phyloP scores from a whole-genome alignment of 73 alveolate species.

The Tetrahymena borealis region DNA sequence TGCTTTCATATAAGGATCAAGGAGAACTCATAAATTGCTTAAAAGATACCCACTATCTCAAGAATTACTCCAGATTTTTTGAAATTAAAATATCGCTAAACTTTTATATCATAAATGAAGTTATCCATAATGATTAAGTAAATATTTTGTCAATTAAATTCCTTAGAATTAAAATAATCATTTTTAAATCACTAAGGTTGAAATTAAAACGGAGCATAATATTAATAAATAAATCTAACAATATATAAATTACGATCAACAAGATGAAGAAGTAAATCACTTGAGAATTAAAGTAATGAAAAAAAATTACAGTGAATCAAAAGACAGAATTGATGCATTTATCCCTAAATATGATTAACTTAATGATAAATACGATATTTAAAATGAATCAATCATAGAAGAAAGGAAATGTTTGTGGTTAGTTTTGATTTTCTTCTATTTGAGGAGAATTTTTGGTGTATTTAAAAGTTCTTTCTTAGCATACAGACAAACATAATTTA shows the following conservation, averaged over 20 bases:
- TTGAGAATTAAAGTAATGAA: not conserved
- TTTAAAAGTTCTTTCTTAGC: not conserved
- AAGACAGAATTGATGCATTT: not conserved
- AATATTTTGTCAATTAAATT: no score
- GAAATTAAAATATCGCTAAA: not conserved
- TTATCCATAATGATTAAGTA: not conserved
- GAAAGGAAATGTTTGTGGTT: not conserved
- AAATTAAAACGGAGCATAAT: not conserved
- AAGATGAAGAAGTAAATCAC: not conserved
- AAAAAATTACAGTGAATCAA: not conserved
- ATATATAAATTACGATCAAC: not conserved
- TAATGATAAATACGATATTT: not conserved
- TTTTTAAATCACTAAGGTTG: constrained; percentile 1
- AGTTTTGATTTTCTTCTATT: not conserved
- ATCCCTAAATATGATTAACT: not conserved
- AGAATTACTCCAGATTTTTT: not conserved
- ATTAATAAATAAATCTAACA: not conserved
- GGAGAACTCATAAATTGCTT: not conserved
- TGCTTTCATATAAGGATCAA: not conserved
- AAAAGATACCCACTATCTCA: not conserved
- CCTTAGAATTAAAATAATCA: not conserved
- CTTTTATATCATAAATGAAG: not conserved
- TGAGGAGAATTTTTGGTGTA: not conserved
- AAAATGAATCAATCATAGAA: not conserved
- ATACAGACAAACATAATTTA: not conserved